Conservation (phyloP, 2,329 filamentous ascomycete species). For the Geoglossum cookeanum region DNA sequence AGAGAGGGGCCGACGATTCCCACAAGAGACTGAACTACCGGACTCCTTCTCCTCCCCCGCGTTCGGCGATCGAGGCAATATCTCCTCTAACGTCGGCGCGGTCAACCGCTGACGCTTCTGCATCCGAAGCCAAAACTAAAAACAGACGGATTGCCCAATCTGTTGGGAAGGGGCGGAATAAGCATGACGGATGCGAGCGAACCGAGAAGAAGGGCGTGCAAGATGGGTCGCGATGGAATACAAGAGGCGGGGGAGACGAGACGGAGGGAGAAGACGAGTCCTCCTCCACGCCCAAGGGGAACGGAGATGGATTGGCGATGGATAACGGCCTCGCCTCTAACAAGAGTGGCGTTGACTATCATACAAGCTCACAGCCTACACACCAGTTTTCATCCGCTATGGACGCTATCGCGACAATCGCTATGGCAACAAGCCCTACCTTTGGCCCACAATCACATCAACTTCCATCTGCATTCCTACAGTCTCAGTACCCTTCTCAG, state of each 20-base stretch:
- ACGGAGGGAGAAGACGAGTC: not conserved
- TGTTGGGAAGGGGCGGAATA: not conserved
- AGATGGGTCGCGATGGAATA: not conserved
- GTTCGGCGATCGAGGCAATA: not conserved
- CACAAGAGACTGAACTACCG: not conserved
- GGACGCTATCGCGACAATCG: conserved; percentile 29
- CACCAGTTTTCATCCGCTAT: conserved; percentile 8
- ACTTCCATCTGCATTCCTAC: not conserved
- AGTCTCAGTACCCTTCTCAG: conserved; percentile 4
- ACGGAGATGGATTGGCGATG: not conserved
- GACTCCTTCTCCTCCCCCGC: conserved; percentile 1
- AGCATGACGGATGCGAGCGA: not conserved
- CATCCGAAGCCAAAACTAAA: not conserved
- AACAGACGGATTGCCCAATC: not conserved
- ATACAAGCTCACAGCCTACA: not conserved
- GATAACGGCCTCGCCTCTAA: not conserved
- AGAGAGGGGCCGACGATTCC: not conserved
- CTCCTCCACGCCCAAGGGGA: not conserved
- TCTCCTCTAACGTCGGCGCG: not conserved
- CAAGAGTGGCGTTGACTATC: not conserved
- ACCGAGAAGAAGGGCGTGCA: no score
- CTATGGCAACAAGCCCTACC: conserved; percentile 28
- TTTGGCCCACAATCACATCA: conserved; percentile 19
- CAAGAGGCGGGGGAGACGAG: not conserved
- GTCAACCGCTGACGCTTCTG: not conserved